Percentiles rank a stretch among this genome's conserved stretches.
phyloP scores from a whole-genome alignment of 305 asterid species.

The Salvia sclarea region DNA sequence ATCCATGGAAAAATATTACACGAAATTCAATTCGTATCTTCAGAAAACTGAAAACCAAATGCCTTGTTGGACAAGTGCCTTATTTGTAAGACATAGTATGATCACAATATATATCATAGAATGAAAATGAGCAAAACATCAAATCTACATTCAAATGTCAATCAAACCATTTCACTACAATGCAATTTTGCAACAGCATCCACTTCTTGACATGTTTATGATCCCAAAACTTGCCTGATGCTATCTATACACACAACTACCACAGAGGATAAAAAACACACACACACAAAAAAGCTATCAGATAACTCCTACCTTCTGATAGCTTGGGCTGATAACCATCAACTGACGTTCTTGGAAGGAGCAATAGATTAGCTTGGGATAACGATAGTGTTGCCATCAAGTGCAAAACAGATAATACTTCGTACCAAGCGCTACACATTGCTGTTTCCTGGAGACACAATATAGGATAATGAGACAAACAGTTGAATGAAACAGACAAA shows the following conservation, averaged over 20 bases:
- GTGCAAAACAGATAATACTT: constrained; percentile 86
- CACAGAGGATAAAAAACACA: constrained; percentile 4
- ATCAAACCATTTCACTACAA: not conserved
- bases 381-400: constrained; percentile 88
- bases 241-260: not conserved
- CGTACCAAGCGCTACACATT: constrained; percentile 91
- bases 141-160: not conserved
- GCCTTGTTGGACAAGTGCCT: not conserved
- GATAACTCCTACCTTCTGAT: constrained; percentile 76
- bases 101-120: not conserved
- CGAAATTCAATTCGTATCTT: not conserved
- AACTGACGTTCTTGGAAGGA: constrained; percentile 85
- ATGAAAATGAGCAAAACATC: not conserved
- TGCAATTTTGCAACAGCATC: not conserved
- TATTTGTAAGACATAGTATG: not conserved
- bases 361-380: constrained; percentile 90
- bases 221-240: not conserved
- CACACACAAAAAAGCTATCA: no score
- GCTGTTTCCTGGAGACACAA: constrained; percentile 72
- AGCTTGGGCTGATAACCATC: constrained; percentile 93
- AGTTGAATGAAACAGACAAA: constrained; percentile 24
- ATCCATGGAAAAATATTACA: constrained; percentile 2
- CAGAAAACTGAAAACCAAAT: no score
- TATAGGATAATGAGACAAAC: constrained; percentile 32
- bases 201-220: constrained; percentile 20